Evolutionary conservation across 2,329 filamentous ascomycete genomes (phyloP).

Genomic region (Trichocomaceae sp.): DNA sequence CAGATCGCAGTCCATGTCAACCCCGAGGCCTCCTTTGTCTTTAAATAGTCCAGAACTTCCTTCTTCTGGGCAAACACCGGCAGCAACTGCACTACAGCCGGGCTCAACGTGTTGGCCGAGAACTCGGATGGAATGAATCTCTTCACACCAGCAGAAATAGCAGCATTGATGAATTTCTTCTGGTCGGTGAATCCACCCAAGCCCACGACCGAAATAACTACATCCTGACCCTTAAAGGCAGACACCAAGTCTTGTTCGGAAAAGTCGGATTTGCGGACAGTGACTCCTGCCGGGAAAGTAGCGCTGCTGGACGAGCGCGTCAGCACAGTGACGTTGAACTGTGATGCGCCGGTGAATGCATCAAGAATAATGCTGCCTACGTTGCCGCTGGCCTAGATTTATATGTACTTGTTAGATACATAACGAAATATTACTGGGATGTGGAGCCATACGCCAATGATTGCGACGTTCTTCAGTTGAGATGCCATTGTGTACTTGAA

Average conservation of each 20-base stretch:
- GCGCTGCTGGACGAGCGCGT: constrained; percentile 18
- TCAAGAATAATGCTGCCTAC: constrained; percentile 21
- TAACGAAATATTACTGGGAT: background rate
- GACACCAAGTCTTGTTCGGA: constrained; percentile 19
- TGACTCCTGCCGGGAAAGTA: constrained; percentile 19
- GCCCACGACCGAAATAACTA: constrained; percentile 25
- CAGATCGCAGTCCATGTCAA: constrained; percentile 58
- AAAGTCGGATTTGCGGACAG: constrained; percentile 21
- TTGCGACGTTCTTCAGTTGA: background rate
- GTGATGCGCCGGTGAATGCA: constrained; percentile 13
- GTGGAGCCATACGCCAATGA: background rate
- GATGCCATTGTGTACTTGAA: background rate
- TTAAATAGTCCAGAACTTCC: constrained; percentile 46
- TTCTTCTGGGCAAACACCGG: constrained; percentile 23
- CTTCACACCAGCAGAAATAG: constrained; percentile 25
- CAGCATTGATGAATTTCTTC: constrained; percentile 27
- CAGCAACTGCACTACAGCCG: constrained; percentile 19
- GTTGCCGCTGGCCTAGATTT: constrained; percentile 19
- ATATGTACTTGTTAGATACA: background rate
- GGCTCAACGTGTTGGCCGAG: constrained; percentile 23
- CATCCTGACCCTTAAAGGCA: constrained; percentile 25
- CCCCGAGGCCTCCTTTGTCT: constrained; percentile 38
- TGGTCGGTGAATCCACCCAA: constrained; percentile 21
- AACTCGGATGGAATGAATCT: constrained; percentile 31
- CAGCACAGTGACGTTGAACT: constrained; percentile 21